Evolutionary conservation across 495 filamentous ascomycete species (phyloP).

Genomic region (Annulohypoxylon bovei): DNA sequence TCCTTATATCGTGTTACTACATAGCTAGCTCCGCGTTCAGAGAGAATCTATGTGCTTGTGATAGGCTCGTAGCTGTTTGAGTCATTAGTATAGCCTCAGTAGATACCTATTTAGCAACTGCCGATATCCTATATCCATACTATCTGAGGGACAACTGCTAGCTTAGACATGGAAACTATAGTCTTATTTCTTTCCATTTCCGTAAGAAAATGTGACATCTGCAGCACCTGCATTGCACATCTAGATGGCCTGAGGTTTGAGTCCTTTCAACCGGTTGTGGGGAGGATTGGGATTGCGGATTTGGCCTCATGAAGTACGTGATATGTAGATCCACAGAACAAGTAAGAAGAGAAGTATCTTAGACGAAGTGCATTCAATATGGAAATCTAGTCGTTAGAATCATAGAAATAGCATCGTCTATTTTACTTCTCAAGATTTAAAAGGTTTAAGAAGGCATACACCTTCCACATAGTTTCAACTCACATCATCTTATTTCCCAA

Average conservation of each 20-base stretch:
- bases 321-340: background rate
- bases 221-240: background rate
- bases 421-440: background rate
- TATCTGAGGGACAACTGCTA: background rate
- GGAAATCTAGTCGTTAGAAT: too few relatives aligned
- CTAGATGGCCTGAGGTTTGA: background rate
- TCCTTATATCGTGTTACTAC: background rate
- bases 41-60: too few relatives aligned
- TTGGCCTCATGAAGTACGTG: background rate
- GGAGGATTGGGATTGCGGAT: background rate
- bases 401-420: background rate
- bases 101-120: background rate
- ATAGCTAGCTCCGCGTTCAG: too few relatives aligned
- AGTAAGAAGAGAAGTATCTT: too few relatives aligned
- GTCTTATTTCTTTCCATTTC: too few relatives aligned
- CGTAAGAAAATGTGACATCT: background rate
- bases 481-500: background rate
- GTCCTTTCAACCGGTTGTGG: background rate
- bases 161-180: background rate
- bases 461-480: background rate
- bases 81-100: background rate
- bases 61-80: too few relatives aligned
- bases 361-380: background rate
- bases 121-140: background rate
- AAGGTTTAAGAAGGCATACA: background rate